Evolutionary conservation across 371 early-diverging fungal genomes (phyloP).

Genomic region (Mortierella sp.): DNA sequence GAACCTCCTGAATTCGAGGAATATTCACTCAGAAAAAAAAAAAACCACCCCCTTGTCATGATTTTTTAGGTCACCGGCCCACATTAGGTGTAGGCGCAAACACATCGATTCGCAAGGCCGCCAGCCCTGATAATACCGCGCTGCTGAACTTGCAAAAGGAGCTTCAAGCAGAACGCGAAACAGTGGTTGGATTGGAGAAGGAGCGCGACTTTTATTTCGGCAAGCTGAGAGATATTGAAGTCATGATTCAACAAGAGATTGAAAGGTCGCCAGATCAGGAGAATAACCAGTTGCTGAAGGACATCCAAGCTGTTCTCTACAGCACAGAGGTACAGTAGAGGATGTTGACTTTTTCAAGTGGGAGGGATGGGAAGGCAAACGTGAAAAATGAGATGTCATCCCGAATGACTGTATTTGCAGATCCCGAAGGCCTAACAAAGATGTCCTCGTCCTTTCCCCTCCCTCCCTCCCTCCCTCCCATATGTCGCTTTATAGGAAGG

Average conservation of each 20-base stretch:
- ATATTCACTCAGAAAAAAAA: no score
- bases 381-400: no score
- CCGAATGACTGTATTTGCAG: no score
- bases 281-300: slow-evolving; percentile 65
- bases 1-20: no score
- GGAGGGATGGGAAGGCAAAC: no score
- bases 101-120: slow-evolving; percentile 23
- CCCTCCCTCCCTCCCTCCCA: no score
- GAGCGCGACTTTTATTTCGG: slow-evolving; percentile 96
- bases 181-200: slow-evolving; percentile 91
- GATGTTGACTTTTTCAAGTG: neutral
- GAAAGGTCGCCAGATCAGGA: slow-evolving; percentile 60
- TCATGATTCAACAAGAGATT: slow-evolving; percentile 82
- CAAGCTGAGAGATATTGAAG: slow-evolving; percentile 93
- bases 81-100: slow-evolving; percentile 34
- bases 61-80: slow-evolving; percentile 38
- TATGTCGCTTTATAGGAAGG: slow-evolving; percentile 47
- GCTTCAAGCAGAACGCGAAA: slow-evolving; percentile 78
- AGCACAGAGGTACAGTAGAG: slow-evolving; percentile 78
- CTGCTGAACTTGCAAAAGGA: slow-evolving; percentile 78
- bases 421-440: no score
- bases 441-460: no score
- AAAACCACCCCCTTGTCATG: no score
- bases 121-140: slow-evolving; percentile 57
- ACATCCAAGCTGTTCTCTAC: slow-evolving; percentile 85